Percentiles rank a stretch among this genome's conserved stretches.
Evolutionary conservation across 192 early-diverging fungal species (phyloP).

Genomic region (Podila minutissima): DNA sequence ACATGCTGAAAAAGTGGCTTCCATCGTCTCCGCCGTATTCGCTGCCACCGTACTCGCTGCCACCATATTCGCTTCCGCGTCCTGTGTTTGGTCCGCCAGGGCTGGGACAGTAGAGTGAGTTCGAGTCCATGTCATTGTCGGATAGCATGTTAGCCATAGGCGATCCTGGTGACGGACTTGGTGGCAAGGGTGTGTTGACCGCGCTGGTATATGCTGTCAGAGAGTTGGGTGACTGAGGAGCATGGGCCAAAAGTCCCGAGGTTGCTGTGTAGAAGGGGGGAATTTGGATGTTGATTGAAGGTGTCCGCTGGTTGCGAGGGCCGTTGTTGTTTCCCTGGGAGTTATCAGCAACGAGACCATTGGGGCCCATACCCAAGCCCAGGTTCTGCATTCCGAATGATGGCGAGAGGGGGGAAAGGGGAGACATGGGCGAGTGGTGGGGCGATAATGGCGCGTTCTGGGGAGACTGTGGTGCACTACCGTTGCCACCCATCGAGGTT

Average conservation of each 20-base stretch:
- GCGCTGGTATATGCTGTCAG: slow-evolving; percentile 58
- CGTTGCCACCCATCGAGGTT: slow-evolving; percentile 29
- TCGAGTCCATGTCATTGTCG: slow-evolving; percentile 58
- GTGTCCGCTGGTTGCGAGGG: slow-evolving; percentile 18
- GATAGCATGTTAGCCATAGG: slow-evolving; percentile 52
- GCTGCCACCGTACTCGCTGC: slow-evolving; percentile 48
- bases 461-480: slow-evolving; percentile 27
- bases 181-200: slow-evolving; percentile 63
- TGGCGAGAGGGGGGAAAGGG: slow-evolving; percentile 31
- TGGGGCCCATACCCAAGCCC: slow-evolving; percentile 33
- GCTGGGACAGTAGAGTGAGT: slow-evolving; percentile 53
- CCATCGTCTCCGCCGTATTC: slow-evolving; percentile 46
- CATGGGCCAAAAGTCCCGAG: slow-evolving; percentile 32
- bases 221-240: slow-evolving; percentile 54
- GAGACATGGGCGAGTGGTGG: slow-evolving; percentile 43
- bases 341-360: slow-evolving; percentile 14
- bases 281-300: slow-evolving; percentile 48
- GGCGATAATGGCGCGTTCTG: slow-evolving; percentile 32
- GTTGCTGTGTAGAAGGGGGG: slow-evolving; percentile 25
- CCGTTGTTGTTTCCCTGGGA: slow-evolving; percentile 7
- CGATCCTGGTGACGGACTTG: slow-evolving; percentile 59
- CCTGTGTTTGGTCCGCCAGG: slow-evolving; percentile 41
- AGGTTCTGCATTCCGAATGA: slow-evolving; percentile 44
- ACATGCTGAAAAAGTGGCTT: slow-evolving; percentile 35
- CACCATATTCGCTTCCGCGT: slow-evolving; percentile 41